phyloP scores from a whole-genome alignment of 2,329 filamentous ascomycete genomes.

The Hypoxylon sp. region DNA sequence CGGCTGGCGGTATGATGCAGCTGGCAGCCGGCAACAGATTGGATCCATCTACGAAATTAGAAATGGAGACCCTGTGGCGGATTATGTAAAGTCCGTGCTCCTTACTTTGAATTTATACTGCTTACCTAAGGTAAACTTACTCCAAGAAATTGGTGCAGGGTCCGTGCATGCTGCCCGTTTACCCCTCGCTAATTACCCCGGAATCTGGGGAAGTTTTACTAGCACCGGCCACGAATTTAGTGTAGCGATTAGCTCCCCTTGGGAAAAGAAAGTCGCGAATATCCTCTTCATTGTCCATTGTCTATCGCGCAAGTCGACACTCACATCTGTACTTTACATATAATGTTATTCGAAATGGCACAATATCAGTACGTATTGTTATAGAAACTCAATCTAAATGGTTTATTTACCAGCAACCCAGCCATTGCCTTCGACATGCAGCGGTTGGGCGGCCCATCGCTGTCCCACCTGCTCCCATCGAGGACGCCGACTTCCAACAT shows the following conservation, averaged over 20 bases:
- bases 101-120: neutral
- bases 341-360: slow-evolving; percentile 21
- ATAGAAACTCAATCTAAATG: slow-evolving; percentile 23
- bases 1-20: slow-evolving; percentile 26
- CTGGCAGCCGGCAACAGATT: slow-evolving; percentile 2
- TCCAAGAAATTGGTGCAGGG: neutral
- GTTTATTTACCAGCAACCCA: slow-evolving; percentile 21
- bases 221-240: slow-evolving; percentile 1
- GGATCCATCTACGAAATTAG: neutral
- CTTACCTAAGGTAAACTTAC: neutral
- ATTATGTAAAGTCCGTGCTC: slow-evolving; percentile 21
- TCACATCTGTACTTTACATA: slow-evolving; percentile 3
- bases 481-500: slow-evolving; percentile 28
- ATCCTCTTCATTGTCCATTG: neutral
- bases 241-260: slow-evolving; percentile 5
- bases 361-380: neutral
- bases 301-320: neutral
- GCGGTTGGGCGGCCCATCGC: slow-evolving; percentile 35
- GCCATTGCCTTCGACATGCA: slow-evolving; percentile 43
- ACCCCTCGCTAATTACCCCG: slow-evolving; percentile 31
- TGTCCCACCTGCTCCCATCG: slow-evolving; percentile 29
- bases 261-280: slow-evolving; percentile 6
- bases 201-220: slow-evolving; percentile 37
- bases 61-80: neutral
- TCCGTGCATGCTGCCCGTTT: neutral